Conservation (phyloP, 768 basidiomycete genomes). For the Pleurotus tuber-regium region DNA sequence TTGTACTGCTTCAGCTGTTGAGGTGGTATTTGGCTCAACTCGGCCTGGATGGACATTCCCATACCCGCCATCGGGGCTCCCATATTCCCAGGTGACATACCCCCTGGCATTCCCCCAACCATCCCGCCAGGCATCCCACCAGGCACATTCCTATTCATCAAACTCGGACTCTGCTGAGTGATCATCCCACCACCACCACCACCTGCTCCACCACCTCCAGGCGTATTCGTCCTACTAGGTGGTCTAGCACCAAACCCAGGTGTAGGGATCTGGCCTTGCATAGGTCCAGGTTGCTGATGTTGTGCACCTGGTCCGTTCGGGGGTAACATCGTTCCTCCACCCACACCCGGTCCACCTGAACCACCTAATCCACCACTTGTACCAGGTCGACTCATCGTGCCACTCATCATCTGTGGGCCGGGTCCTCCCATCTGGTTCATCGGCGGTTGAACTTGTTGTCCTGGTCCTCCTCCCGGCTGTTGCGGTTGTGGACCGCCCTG, state of each 20-base stretch:
- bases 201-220: slow-evolving; percentile 43
- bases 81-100: slow-evolving; percentile 8
- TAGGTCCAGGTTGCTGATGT: slow-evolving; percentile 7
- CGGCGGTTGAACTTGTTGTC: slow-evolving; percentile 31
- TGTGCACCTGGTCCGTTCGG: slow-evolving; percentile 36
- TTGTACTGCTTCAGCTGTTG: background rate
- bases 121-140: slow-evolving; percentile 17
- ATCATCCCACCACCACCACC: too few species aligned
- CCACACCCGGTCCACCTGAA: slow-evolving; percentile 31
- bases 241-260: slow-evolving; percentile 39
- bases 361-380: background rate
- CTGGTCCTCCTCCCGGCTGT: slow-evolving; percentile 18
- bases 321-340: slow-evolving; percentile 43
- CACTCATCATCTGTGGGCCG: slow-evolving; percentile 33
- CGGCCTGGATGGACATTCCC: background rate
- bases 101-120: slow-evolving; percentile 14
- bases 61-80: slow-evolving; percentile 16
- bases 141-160: slow-evolving; percentile 46
- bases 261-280: slow-evolving; percentile 31
- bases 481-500: slow-evolving; percentile 12
- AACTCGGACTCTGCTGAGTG: slow-evolving; percentile 57
- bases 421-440: slow-evolving; percentile 53
- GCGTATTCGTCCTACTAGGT: slow-evolving; percentile 59
- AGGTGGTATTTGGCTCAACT: background rate
- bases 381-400: slow-evolving; percentile 8